A percentile compares a stretch with the other conserved stretches of the same genome.
phyloP scores from a whole-genome alignment of 352 stramenopile species.

The Peronospora farinosa region DNA sequence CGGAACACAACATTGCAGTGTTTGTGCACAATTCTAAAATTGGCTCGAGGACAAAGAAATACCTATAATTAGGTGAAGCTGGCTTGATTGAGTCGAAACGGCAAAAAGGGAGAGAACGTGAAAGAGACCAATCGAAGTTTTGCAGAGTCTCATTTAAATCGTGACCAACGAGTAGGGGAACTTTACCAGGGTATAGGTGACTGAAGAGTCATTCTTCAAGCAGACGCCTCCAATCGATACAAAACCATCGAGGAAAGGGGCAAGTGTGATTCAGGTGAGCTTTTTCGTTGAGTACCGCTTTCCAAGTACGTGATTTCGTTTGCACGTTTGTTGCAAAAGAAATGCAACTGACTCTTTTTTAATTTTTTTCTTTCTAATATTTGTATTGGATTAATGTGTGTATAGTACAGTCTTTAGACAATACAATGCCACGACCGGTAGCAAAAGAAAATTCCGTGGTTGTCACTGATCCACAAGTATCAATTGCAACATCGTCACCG shows the following conservation, averaged over 20 bases:
- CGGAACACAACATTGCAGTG: slow-evolving; percentile 6
- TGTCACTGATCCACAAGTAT: slow-evolving; percentile 15
- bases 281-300: neutral
- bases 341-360: too few relatives aligned
- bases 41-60: slow-evolving; percentile 11
- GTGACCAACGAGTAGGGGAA: slow-evolving; percentile 34
- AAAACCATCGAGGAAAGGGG: neutral
- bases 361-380: too few relatives aligned
- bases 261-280: neutral
- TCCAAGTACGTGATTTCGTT: neutral
- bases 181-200: slow-evolving; percentile 37
- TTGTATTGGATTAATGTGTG: too few relatives aligned
- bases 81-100: slow-evolving; percentile 19
- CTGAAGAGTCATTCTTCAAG: slow-evolving; percentile 35
- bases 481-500: slow-evolving; percentile 2
- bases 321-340: neutral
- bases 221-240: slow-evolving; percentile 1
- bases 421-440: slow-evolving; percentile 26
- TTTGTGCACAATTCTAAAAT: slow-evolving; percentile 9
- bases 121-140: slow-evolving; percentile 20
- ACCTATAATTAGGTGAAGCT: slow-evolving; percentile 28
- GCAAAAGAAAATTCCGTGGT: slow-evolving; percentile 15
- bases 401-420: neutral
- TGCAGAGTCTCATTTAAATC: slow-evolving; percentile 7
- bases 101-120: slow-evolving; percentile 11